phyloP scores from a whole-genome alignment of 2,329 filamentous ascomycete genomes.

The Pyricularia sp. region DNA sequence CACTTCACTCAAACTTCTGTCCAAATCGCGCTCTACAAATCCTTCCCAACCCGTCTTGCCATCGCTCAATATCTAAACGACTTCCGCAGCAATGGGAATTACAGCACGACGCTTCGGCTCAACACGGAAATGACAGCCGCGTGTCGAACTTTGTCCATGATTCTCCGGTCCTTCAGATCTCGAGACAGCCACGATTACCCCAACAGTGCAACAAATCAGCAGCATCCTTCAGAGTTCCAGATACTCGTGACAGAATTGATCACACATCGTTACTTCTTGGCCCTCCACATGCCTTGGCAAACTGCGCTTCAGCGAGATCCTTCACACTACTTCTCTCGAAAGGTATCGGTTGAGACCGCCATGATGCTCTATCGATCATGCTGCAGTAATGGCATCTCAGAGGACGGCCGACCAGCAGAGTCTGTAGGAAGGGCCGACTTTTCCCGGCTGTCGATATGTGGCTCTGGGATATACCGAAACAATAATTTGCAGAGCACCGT shows the following conservation, averaged over 20 bases:
- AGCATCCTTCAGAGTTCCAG: constrained; percentile 23
- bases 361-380: constrained; percentile 17
- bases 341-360: constrained; percentile 30
- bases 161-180: constrained; percentile 15
- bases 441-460: constrained; percentile 24
- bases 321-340: constrained; percentile 38
- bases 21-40: constrained; percentile 30
- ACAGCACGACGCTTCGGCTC: constrained; percentile 32
- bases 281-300: constrained; percentile 40
- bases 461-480: constrained; percentile 28
- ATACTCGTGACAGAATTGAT: constrained; percentile 27
- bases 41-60: constrained; percentile 28
- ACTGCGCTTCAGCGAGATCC: constrained; percentile 29
- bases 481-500: constrained; percentile 25
- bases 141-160: constrained; percentile 20
- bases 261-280: constrained; percentile 34
- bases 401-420: constrained; percentile 6
- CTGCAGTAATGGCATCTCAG: not conserved
- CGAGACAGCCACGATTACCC: constrained; percentile 4
- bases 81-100: constrained; percentile 27
- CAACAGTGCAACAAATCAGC: constrained; percentile 2
- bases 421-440: constrained; percentile 19
- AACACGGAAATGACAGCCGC: constrained; percentile 29
- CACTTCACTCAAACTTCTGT: constrained; percentile 34
- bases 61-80: constrained; percentile 34